Conservation (phyloP, 768 basidiomycete species). For the Phallus indusiatus region DNA sequence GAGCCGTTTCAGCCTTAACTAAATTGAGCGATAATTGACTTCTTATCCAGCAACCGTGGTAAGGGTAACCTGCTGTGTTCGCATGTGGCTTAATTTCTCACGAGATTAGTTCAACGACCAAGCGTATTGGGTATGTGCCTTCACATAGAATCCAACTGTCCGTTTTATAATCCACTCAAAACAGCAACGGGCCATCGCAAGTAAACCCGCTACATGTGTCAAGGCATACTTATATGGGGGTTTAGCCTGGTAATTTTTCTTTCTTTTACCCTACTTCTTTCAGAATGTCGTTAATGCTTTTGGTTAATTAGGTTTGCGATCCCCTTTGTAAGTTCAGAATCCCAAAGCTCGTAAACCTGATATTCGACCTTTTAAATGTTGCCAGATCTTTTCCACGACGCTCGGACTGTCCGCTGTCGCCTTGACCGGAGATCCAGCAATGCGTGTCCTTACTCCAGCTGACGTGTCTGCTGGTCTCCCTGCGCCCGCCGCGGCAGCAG, state of each 20-base stretch:
- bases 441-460: constrained; percentile 33
- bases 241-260: constrained; percentile 56
- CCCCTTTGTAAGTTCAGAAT: constrained; percentile 39
- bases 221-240: constrained; percentile 89
- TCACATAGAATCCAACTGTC: neutral
- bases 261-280: neutral
- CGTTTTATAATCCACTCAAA: neutral
- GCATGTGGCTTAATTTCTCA: neutral
- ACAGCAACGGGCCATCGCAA: constrained; percentile 80
- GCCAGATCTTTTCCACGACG: constrained; percentile 62
- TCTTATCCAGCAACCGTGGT: constrained; percentile 7
- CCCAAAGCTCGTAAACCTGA: neutral
- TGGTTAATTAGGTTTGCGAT: constrained; percentile 56
- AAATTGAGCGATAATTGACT: constrained; percentile 7
- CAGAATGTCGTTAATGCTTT: neutral
- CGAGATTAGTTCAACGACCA: constrained; percentile 42
- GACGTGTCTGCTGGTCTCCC: constrained; percentile 88
- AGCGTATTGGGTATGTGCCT: constrained; percentile 53
- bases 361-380: neutral
- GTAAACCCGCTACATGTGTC: constrained; percentile 72
- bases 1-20: constrained; percentile 31
- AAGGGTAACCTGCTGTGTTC: neutral
- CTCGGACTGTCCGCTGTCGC: constrained; percentile 86
- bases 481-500: constrained; percentile 73
- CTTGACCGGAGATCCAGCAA: constrained; percentile 42